These are phyloP conservation scores for Coriolopsis trogii DNA, from an alignment of 1,284 basidiomycete species.

Conservation along the genomic window DNA sequence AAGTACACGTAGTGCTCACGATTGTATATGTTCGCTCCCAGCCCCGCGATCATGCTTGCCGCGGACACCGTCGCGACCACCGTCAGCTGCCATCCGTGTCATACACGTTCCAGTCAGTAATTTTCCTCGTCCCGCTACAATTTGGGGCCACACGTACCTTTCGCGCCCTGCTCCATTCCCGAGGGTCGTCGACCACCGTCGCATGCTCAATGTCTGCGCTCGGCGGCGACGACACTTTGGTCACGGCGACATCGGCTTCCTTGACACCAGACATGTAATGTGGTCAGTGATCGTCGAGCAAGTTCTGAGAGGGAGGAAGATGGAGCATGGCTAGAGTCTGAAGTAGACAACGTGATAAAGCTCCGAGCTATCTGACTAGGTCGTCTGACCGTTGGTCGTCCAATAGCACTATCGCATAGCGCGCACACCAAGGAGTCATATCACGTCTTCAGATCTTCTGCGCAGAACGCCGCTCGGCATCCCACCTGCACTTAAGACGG, in stretches of 20 bases:
- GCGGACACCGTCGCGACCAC: slow-evolving; percentile 60
- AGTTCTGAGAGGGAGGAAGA: background rate
- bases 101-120: background rate
- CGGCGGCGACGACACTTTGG: too few relatives aligned
- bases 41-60: slow-evolving; percentile 69
- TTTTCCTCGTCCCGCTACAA: background rate
- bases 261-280: slow-evolving; percentile 8
- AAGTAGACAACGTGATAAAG: background rate
- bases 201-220: slow-evolving; percentile 64
- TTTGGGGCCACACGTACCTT: slow-evolving; percentile 51
- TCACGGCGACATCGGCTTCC: too few relatives aligned
- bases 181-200: slow-evolving; percentile 76
- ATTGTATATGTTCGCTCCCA: slow-evolving; percentile 71
- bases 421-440: too few relatives aligned
- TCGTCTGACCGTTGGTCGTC: slow-evolving; percentile 2
- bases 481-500: too few relatives aligned
- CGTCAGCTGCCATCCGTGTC: slow-evolving; percentile 52
- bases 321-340: background rate
- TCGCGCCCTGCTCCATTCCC: slow-evolving; percentile 66
- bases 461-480: too few relatives aligned
- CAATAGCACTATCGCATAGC: too few relatives aligned
- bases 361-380: background rate
- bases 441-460: too few relatives aligned
- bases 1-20: slow-evolving; percentile 44
- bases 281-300: background rate